Percentiles rank a stretch among this genome's conserved stretches.
These are phyloP conservation scores for Calonectria montana DNA, from an alignment of 2,329 filamentous ascomycete genomes.

Conservation along the genomic window DNA sequence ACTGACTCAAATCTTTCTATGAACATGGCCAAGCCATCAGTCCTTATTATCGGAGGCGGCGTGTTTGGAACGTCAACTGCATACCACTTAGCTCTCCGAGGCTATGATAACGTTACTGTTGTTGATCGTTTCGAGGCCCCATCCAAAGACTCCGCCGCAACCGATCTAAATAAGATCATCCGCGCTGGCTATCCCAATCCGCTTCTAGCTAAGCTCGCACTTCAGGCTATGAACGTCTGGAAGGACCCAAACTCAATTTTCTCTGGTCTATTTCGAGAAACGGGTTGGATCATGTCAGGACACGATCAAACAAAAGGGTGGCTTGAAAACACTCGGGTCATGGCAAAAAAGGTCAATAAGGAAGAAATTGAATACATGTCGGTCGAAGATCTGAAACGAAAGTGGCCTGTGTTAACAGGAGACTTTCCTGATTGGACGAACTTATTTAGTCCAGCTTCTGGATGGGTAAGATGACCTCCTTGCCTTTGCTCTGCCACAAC, in stretches of 20 bases:
- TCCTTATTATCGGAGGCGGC: conserved; percentile 32
- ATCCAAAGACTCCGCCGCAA: conserved; percentile 40
- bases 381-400: conserved; percentile 38
- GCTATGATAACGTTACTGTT: conserved; percentile 37
- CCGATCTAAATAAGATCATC: conserved; percentile 48
- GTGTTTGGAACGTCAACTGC: conserved; percentile 49
- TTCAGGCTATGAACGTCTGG: conserved; percentile 46
- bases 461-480: conserved; percentile 41
- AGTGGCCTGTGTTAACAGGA: conserved; percentile 45
- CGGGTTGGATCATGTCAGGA: conserved; percentile 45
- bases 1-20: background rate
- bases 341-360: conserved; percentile 37
- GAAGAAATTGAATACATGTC: conserved; percentile 42
- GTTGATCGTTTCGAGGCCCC: conserved; percentile 41
- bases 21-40: conserved; percentile 9
- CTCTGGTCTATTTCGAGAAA: conserved; percentile 44
- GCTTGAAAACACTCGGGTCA: conserved; percentile 42
- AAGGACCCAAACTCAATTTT: conserved; percentile 43
- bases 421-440: conserved; percentile 44
- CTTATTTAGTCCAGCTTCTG: conserved; percentile 41
- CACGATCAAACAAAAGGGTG: conserved; percentile 43
- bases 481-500: background rate
- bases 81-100: conserved; percentile 37
- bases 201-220: conserved; percentile 44
- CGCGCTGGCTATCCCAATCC: conserved; percentile 44